Evolutionary conservation across 306 rosid species (phyloP), one percentile per base, ranked within the genome.

Genomic region (Cucurbita pepo): DNA sequence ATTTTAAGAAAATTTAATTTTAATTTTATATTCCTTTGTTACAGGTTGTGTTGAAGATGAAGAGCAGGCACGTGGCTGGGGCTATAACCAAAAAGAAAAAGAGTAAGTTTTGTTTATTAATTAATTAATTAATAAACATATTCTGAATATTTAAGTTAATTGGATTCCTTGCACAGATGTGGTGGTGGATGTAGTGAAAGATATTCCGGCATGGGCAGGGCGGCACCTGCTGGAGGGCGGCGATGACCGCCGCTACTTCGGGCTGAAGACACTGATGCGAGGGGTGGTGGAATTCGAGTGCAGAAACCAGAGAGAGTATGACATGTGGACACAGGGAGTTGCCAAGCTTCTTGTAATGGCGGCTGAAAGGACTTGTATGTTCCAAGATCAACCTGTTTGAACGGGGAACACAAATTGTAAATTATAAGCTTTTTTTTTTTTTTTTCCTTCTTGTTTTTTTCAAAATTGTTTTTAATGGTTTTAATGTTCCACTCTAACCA

Each of bases 31-130:
- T 47, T 40, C 44, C 7, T 40, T 40, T 40, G 8, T 40, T 74
- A 88, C 82, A 95, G 97, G 97, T 95, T 75, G 87, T 87, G 84
- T 72, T 95, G 81, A 95, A 95, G 88, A 95, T 95, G 99, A 95
- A 95, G 95, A 95, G 99, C 80, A 91, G 87, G 85, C 97, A 95
- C 75, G 97, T 91, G 80, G 96, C 92, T 79, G 99, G 99, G 89
- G 88, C 99, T 95, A 79, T 95, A 81, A 91, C 95, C 7, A 95
- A 95, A 88, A 95, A 95, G 99, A 95, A 95, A 89, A 95, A 95
- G 96, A 95, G 99, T 95, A 77, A 87, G 99, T 75, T 30, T 58
- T 61, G 15, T 15, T 15, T 8, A 16, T 59, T 59, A 59, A 2
- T 34, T 13, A 13, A 13, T 7, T 14, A 15, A 8, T 36, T 36